Evolutionary conservation across 495 filamentous ascomycete genomes (phyloP).

Genomic region (Diplogelasinospora grovesii): DNA sequence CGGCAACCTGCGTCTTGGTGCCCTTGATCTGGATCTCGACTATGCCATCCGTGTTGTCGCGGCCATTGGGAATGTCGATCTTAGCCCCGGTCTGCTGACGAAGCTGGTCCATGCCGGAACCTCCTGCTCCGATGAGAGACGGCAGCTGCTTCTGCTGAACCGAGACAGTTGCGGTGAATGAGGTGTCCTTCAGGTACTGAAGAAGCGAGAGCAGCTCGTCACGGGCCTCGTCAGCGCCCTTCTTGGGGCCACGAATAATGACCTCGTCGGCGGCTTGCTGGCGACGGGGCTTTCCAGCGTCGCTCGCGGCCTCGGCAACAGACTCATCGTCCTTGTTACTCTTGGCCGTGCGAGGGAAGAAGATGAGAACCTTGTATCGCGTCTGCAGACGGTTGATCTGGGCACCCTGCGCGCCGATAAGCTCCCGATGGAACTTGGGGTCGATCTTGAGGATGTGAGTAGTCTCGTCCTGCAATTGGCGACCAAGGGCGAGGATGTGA

Average conservation of each 20-base stretch:
- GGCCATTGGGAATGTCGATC: slow-evolving; percentile 77
- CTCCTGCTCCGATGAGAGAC: slow-evolving; percentile 81
- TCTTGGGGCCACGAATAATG: slow-evolving; percentile 79
- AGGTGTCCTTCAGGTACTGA: slow-evolving; percentile 83
- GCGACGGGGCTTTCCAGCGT: slow-evolving; percentile 59
- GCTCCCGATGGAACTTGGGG: slow-evolving; percentile 75
- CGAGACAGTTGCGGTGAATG: slow-evolving; percentile 66
- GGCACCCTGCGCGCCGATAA: slow-evolving; percentile 83
- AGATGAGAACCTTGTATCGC: slow-evolving; percentile 85
- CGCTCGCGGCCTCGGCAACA: slow-evolving; percentile 61
- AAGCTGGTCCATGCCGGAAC: slow-evolving; percentile 83
- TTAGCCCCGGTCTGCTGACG: slow-evolving; percentile 73
- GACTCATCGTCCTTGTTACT: slow-evolving; percentile 60
- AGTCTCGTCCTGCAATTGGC: slow-evolving; percentile 79
- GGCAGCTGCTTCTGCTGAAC: slow-evolving; percentile 85
- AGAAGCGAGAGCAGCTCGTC: slow-evolving; percentile 81
- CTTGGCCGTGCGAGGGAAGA: slow-evolving; percentile 74
- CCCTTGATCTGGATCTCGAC: slow-evolving; percentile 87
- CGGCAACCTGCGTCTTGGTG: slow-evolving; percentile 79
- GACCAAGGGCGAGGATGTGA: slow-evolving; percentile 67
- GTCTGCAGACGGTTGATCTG: slow-evolving; percentile 90
- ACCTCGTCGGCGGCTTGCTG: slow-evolving; percentile 87
- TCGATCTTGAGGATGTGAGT: slow-evolving; percentile 83
- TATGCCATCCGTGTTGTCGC: slow-evolving; percentile 52
- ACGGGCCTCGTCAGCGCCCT: slow-evolving; percentile 82